Evolutionary conservation across 768 basidiomycete species (phyloP).

Genomic region (Kondoa subrosea): DNA sequence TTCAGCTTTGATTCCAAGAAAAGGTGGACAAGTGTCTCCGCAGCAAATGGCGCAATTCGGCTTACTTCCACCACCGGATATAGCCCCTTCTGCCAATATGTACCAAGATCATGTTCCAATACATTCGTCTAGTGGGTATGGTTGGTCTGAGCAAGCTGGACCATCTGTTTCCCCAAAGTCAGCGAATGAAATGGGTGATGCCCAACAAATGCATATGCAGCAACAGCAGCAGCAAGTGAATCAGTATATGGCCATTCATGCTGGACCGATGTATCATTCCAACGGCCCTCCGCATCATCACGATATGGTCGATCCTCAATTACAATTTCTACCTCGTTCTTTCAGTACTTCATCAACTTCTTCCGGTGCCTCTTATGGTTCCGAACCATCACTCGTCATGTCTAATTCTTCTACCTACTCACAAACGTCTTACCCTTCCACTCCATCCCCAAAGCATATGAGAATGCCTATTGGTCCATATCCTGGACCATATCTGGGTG

Average conservation of each 20-base stretch:
- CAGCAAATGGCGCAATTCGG: not conserved
- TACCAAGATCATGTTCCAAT: not conserved
- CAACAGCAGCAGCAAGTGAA: not conserved
- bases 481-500: not conserved
- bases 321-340: not conserved
- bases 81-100: not conserved
- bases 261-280: not conserved
- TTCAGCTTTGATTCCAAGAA: not conserved
- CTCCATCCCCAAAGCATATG: not conserved
- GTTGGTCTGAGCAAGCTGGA: not conserved
- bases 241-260: not conserved
- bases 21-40: not conserved
- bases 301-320: not conserved
- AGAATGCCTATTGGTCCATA: not conserved
- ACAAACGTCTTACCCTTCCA: not conserved
- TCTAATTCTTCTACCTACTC: not conserved
- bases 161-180: not conserved
- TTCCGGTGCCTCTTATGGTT: not conserved
- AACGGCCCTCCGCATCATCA: not conserved
- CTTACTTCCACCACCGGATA: not conserved
- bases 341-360: not conserved
- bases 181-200: conserved; percentile 45
- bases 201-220: conserved; percentile 42
- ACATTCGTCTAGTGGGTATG: not conserved
- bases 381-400: not conserved